These are phyloP conservation scores for Chalciporus chontae DNA, from an alignment of 768 basidiomycete species.

Conservation along the genomic window DNA sequence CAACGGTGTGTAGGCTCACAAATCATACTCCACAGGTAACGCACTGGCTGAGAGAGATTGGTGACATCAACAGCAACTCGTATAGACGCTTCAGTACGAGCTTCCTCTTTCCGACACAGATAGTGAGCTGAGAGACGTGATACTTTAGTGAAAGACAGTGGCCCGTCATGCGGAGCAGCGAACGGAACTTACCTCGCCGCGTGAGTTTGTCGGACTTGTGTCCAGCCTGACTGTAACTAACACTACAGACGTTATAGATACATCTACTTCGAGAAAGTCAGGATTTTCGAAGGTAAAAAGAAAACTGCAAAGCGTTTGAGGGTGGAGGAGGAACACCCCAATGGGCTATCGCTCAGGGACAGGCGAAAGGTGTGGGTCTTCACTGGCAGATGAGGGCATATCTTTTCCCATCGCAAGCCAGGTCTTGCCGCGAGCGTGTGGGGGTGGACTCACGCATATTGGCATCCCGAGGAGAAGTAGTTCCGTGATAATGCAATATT, in stretches of 20 bases:
- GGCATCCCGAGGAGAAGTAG: too few relatives aligned
- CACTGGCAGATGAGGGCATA: background rate
- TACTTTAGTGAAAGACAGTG: background rate
- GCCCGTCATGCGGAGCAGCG: background rate
- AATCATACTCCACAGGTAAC: constrained; percentile 31
- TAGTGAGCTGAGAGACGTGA: background rate
- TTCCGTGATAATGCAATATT: too few relatives aligned
- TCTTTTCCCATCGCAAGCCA: too few relatives aligned
- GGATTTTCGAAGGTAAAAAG: constrained; percentile 46
- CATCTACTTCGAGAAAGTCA: constrained; percentile 46
- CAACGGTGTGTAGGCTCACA: background rate
- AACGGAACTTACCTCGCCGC: background rate
- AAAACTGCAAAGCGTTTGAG: constrained; percentile 38
- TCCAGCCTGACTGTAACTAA: background rate
- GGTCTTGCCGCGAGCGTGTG: too few relatives aligned
- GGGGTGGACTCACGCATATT: too few relatives aligned
- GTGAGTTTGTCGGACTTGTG: background rate
- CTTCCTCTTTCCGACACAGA: background rate
- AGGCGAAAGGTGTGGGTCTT: constrained; percentile 20
- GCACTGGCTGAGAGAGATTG: constrained; percentile 43
- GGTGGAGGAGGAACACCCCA: constrained; percentile 31
- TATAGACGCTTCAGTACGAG: constrained; percentile 43
- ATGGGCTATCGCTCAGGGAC: constrained; percentile 31
- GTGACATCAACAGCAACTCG: constrained; percentile 44
- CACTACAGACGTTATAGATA: constrained; percentile 28